Percentiles rank a stretch among this genome's conserved stretches.
Conservation (phyloP, 169 alveolate genomes). For the Cytauxzoon felis region DNA sequence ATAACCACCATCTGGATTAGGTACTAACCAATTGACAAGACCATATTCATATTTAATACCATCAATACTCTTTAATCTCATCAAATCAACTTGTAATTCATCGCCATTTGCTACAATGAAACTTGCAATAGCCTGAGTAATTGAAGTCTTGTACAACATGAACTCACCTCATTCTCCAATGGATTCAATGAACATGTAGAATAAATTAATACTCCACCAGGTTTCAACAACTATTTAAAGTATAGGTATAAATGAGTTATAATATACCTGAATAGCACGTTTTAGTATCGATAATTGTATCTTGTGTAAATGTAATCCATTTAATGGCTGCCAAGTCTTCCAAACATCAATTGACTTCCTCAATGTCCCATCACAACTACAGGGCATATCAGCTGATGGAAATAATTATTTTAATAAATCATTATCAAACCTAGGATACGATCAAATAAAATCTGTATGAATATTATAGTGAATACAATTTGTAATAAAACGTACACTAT, state of each 20-base stretch:
- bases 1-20: slow-evolving; percentile 54
- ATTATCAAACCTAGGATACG: too few relatives aligned
- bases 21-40: slow-evolving; percentile 62
- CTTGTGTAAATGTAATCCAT: slow-evolving; percentile 87
- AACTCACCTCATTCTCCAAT: slow-evolving; percentile 90
- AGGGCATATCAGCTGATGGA: slow-evolving; percentile 95
- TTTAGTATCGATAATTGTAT: slow-evolving; percentile 83
- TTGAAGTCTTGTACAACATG: background rate
- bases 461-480: too few relatives aligned
- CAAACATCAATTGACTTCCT: slow-evolving; percentile 91
- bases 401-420: slow-evolving; percentile 82
- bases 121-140: slow-evolving; percentile 62
- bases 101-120: slow-evolving; percentile 44
- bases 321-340: slow-evolving; percentile 90
- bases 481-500: slow-evolving; percentile 30
- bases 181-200: slow-evolving; percentile 97
- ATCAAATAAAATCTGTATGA: too few relatives aligned
- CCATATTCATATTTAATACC: slow-evolving; percentile 62
- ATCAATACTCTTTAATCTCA: slow-evolving; percentile 34
- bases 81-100: slow-evolving; percentile 48
- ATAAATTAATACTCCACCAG: slow-evolving; percentile 80
- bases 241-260: background rate
- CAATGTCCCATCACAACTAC: slow-evolving; percentile 96
- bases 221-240: slow-evolving; percentile 53
- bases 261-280: slow-evolving; percentile 77